Conservation (phyloP, 129 eudicot species). For the Silybum marianum region DNA sequence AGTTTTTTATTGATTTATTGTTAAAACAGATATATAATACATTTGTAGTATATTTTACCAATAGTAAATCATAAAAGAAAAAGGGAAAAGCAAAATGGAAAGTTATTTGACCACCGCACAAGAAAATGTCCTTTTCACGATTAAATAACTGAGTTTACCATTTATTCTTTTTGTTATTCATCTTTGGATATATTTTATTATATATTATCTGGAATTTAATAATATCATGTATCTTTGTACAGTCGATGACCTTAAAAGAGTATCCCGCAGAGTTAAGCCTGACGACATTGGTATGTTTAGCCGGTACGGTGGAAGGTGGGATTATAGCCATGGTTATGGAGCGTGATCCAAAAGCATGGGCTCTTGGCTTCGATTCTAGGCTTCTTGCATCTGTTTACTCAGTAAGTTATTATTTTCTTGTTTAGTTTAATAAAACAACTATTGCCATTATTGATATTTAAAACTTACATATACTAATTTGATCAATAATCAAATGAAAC, state of each 20-base stretch:
- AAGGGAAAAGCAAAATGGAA: not conserved
- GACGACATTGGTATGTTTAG: slow-evolving; percentile 63
- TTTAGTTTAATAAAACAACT: not conserved
- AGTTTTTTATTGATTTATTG: too few species aligned
- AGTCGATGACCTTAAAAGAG: slow-evolving; percentile 81
- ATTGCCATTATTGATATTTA: not conserved
- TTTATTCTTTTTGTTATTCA: not conserved
- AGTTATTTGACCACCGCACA: not conserved
- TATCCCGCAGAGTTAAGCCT: slow-evolving; percentile 86
- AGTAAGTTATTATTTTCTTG: slow-evolving; percentile 42
- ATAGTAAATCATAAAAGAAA: not conserved
- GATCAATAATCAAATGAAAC: not conserved
- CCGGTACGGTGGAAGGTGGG: slow-evolving; percentile 75
- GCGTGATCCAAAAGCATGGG: slow-evolving; percentile 73
- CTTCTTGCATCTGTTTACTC: slow-evolving; percentile 86
- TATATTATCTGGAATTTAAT: not conserved
- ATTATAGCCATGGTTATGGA: slow-evolving; percentile 70
- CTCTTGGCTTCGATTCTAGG: slow-evolving; percentile 82
- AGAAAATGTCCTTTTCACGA: not conserved
- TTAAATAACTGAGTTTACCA: not conserved
- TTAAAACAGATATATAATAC: too few species aligned
- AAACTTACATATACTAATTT: not conserved
- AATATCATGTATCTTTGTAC: not conserved
- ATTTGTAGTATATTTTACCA: not conserved
- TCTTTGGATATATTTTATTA: too few species aligned